Evolutionary conservation across 148 eudicot species (phyloP).

Genomic region (Fagopyrum esculentum): DNA sequence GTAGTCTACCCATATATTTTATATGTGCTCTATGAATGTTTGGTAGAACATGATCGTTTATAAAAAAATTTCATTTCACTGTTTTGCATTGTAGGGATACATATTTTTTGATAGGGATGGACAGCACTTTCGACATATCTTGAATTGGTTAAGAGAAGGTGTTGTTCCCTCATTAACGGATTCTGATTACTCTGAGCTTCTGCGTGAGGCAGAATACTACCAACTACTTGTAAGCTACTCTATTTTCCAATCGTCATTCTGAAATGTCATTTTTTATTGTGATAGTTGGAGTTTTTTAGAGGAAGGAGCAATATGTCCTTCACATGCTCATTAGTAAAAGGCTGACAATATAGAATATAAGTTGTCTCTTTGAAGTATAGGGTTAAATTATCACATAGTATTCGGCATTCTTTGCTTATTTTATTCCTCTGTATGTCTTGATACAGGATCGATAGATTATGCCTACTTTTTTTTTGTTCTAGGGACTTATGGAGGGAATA

Average conservation of each 20-base stretch:
- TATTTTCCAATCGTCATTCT: constrained; percentile 4
- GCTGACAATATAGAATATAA: background rate
- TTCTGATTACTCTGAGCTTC: constrained; percentile 63
- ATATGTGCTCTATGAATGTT: background rate
- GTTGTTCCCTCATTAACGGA: constrained; percentile 60
- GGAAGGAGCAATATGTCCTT: background rate
- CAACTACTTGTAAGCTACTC: constrained; percentile 64
- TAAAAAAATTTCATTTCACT: background rate
- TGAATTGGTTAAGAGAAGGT: constrained; percentile 97
- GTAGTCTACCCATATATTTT: background rate
- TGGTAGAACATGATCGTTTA: background rate
- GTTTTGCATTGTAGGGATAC: constrained; percentile 49
- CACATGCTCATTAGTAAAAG: background rate
- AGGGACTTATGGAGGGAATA: constrained; percentile 73
- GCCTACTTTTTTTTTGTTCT: constrained; percentile 16
- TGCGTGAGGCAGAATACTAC: constrained; percentile 86
- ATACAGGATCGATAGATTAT: background rate
- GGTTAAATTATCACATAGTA: background rate
- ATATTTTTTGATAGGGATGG: constrained; percentile 93
- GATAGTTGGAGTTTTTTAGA: background rate
- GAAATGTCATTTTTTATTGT: background rate
- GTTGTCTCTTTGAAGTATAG: background rate
- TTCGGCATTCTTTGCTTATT: background rate
- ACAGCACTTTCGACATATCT: constrained; percentile 77
- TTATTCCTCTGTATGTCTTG: background rate